Conservation (phyloP, 768 basidiomycete genomes). For the Mycena capillaripes region DNA sequence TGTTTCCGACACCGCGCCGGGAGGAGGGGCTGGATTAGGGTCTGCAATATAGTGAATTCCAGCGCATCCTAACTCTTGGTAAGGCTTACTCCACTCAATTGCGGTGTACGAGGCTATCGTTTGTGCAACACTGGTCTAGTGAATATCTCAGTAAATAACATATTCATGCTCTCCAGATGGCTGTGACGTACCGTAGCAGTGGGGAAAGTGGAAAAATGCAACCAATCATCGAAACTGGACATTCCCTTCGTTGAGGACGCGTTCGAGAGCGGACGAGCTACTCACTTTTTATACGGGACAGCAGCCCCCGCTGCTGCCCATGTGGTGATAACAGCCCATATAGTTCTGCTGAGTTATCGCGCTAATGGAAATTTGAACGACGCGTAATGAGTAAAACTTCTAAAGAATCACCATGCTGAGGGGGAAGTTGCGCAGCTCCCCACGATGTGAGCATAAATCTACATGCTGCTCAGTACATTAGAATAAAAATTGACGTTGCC, state of each 20-base stretch:
- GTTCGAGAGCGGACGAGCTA: neutral
- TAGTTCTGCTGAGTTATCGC: neutral
- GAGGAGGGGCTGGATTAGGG: constrained; percentile 16
- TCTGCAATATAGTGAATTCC: neutral
- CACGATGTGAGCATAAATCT: neutral
- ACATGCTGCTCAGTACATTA: neutral
- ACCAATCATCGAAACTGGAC: neutral
- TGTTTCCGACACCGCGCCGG: constrained; percentile 14
- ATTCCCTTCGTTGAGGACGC: neutral
- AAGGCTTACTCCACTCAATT: constrained; percentile 17
- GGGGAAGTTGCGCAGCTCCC: neutral
- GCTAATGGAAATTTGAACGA: neutral
- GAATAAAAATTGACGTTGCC: too few relatives aligned
- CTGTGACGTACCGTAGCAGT: neutral
- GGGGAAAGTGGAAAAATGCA: neutral
- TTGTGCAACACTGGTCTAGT: neutral
- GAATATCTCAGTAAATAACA: too few relatives aligned
- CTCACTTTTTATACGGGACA: neutral
- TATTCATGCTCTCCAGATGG: too few relatives aligned
- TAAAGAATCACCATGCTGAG: neutral
- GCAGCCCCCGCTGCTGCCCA: neutral
- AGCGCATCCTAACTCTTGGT: too few relatives aligned
- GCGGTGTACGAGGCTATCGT: constrained; percentile 1
- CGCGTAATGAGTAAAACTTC: neutral
- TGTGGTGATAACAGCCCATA: neutral